Evolutionary conservation across 805 yeast genomes (phyloP).

Genomic region (Saccharomycopsis sp.): DNA sequence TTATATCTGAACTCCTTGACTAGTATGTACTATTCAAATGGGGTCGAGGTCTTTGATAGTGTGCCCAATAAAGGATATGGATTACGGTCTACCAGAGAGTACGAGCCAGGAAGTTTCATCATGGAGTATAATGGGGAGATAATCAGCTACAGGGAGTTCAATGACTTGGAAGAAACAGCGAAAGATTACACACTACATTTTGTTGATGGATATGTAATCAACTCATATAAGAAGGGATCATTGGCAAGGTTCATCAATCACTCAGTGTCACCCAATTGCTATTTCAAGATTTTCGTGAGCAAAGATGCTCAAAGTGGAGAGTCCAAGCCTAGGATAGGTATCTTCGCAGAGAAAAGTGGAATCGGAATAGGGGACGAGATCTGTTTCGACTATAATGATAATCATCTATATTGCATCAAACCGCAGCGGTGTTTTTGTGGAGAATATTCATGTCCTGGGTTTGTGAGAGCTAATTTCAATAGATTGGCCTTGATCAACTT

Average conservation of each 20-base stretch:
- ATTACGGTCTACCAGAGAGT: slow-evolving; percentile 31
- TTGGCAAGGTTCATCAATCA: slow-evolving; percentile 44
- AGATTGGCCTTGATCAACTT: slow-evolving; percentile 9
- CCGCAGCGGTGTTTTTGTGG: slow-evolving; percentile 41
- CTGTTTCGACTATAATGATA: slow-evolving; percentile 42
- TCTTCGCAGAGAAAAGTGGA: slow-evolving; percentile 34
- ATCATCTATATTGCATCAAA: slow-evolving; percentile 34
- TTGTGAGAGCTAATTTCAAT: slow-evolving; percentile 27
- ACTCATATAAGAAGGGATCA: slow-evolving; percentile 37
- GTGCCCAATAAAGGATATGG: slow-evolving; percentile 37
- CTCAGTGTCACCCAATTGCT: slow-evolving; percentile 39
- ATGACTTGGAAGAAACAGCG: slow-evolving; percentile 27
- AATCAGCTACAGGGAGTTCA: slow-evolving; percentile 32
- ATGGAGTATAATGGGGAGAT: slow-evolving; percentile 44
- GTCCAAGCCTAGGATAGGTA: slow-evolving; percentile 34
- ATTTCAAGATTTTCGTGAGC: slow-evolving; percentile 42
- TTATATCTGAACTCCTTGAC: no score
- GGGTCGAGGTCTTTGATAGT: slow-evolving; percentile 29
- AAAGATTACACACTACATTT: slow-evolving; percentile 36
- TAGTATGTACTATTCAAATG: slow-evolving; percentile 11
- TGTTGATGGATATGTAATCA: slow-evolving; percentile 36
- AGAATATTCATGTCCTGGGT: slow-evolving; percentile 33
- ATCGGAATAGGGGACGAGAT: slow-evolving; percentile 36
- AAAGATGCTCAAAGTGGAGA: slow-evolving; percentile 26
- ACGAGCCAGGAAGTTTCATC: slow-evolving; percentile 32